Percentiles rank a stretch among this genome's conserved stretches.
Conservation (phyloP, 2,329 filamentous ascomycete genomes). For the Salinomyces thailandicus region DNA sequence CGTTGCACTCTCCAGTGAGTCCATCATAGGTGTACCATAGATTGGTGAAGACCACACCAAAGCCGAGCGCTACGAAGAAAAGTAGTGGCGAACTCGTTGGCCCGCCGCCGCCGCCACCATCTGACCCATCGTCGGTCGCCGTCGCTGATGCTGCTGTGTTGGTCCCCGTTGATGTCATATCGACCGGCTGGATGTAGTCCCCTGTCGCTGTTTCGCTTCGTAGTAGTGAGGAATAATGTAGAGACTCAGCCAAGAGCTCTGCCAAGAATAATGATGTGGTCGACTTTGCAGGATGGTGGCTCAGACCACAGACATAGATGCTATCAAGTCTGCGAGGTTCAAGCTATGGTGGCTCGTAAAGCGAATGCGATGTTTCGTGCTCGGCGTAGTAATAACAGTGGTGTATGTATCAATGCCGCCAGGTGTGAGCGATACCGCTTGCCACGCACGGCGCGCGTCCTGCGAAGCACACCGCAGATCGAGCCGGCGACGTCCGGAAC, state of each 20-base stretch:
- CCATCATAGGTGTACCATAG: conserved; percentile 63
- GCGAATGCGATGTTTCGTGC: neutral
- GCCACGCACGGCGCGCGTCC: too few species aligned
- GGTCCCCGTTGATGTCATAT: neutral
- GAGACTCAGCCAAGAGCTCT: conserved; percentile 1
- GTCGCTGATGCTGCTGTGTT: conserved; percentile 2
- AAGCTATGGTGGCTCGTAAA: neutral
- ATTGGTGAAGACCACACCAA: conserved; percentile 97
- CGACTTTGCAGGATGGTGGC: neutral
- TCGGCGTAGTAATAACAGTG: neutral
- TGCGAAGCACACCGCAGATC: too few species aligned
- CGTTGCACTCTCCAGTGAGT: neutral
- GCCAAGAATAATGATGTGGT: conserved; percentile 1
- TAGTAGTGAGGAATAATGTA: neutral
- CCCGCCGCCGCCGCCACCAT: conserved; percentile 14
- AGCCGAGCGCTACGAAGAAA: conserved; percentile 92
- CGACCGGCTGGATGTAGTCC: neutral
- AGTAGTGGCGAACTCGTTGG: conserved; percentile 64
- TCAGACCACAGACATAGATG: neutral
- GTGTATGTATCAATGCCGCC: neutral
- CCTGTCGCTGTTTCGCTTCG: neutral
- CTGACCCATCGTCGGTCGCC: neutral
- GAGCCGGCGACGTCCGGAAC: too few species aligned
- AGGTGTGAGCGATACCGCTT: neutral
- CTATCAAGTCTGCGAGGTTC: too few species aligned